phyloP scores from a whole-genome alignment of 129 eudicot genomes.

The Escallonia rubra region DNA sequence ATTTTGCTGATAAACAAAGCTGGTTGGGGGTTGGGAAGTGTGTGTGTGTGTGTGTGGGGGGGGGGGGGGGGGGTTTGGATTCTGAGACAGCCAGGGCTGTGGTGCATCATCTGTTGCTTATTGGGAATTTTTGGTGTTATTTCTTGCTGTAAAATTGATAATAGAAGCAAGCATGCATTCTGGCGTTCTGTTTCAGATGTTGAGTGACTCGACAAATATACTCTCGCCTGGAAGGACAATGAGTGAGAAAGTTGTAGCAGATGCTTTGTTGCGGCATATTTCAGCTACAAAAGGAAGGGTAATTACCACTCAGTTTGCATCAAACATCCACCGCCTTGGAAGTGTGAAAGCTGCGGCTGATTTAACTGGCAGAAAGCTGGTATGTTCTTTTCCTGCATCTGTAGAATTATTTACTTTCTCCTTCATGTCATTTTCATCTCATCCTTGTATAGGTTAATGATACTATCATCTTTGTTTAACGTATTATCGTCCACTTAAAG shows the following conservation, averaged over 20 bases:
- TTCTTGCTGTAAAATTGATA: background rate
- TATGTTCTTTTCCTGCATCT: slow-evolving; percentile 22
- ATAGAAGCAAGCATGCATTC: background rate
- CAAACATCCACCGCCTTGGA: slow-evolving; percentile 97
- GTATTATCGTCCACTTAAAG: background rate
- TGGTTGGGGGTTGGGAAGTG: no score
- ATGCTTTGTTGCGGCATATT: slow-evolving; percentile 73
- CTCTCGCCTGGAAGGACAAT: slow-evolving; percentile 96
- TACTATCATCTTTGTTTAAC: no score
- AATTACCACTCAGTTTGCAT: slow-evolving; percentile 95
- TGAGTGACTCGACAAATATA: slow-evolving; percentile 96
- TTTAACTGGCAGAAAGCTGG: slow-evolving; percentile 94
- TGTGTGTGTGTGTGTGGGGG: no score
- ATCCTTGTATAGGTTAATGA: background rate
- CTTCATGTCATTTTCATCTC: background rate
- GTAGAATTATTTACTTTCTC: background rate
- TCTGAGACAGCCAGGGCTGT: no score
- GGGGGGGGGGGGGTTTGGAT: no score
- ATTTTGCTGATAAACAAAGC: no score
- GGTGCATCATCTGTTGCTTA: no score
- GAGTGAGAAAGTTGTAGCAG: slow-evolving; percentile 90
- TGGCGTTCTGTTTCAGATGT: slow-evolving; percentile 53
- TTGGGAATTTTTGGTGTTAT: no score
- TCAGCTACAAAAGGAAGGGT: slow-evolving; percentile 93
- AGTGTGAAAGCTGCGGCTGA: slow-evolving; percentile 99